These are phyloP conservation scores for Gymnopilus dilepis DNA, from an alignment of 768 basidiomycete species.

Conservation along the genomic window DNA sequence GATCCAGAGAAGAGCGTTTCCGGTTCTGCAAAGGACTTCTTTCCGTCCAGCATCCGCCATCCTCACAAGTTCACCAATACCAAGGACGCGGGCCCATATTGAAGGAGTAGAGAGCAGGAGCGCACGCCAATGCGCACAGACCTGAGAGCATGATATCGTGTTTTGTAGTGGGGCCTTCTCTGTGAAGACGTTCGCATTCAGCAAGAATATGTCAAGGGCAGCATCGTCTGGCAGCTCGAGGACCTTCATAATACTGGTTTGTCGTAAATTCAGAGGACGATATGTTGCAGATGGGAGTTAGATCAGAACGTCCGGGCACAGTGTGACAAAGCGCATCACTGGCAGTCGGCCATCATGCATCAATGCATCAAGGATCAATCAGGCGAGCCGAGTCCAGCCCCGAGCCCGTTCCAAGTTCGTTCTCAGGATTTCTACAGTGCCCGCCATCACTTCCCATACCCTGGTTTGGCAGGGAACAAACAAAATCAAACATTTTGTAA, in stretches of 20 bases:
- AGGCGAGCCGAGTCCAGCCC: no score
- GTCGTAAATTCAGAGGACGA: no score
- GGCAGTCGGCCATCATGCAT: no score
- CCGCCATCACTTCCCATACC: neutral
- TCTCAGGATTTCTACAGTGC: no score
- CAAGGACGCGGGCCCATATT: neutral
- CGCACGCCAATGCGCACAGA: neutral
- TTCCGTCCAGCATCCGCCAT: neutral
- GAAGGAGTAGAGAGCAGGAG: neutral
- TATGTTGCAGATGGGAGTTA: no score
- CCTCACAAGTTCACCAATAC: neutral
- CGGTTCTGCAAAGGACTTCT: neutral
- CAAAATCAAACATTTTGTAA: neutral
- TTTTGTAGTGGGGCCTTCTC: neutral
- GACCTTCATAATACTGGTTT: neutral
- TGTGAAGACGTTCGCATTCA: neutral
- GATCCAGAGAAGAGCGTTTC: neutral
- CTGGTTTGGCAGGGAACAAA: slow-evolving; percentile 12
- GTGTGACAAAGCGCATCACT: no score
- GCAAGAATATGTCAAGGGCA: neutral
- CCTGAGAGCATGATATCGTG: neutral
- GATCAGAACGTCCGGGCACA: no score
- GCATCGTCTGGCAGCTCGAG: neutral
- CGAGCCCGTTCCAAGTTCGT: no score
- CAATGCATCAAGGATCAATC: no score